Conservation (phyloP, 345 rosid species). For the Reutealis trisperma region DNA sequence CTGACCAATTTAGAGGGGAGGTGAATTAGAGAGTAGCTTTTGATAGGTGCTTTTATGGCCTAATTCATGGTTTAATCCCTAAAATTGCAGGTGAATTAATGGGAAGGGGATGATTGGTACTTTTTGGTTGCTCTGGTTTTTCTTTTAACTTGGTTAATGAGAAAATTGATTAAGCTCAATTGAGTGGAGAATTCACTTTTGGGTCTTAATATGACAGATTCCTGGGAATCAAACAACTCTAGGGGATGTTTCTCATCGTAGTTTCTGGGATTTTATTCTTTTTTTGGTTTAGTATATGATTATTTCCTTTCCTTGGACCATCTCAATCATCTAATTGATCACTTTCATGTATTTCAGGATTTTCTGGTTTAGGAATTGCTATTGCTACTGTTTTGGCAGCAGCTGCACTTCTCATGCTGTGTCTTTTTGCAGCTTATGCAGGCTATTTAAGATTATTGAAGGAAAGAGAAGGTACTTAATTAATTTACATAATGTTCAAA, state of each 20-base stretch:
- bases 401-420: constrained; percentile 38
- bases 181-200: neutral
- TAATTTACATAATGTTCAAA: too few species aligned
- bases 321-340: neutral
- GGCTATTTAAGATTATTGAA: constrained; percentile 26
- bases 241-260: neutral
- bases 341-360: constrained; percentile 17
- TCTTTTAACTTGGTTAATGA: neutral
- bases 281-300: neutral
- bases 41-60: neutral
- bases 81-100: too few species aligned
- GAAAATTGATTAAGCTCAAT: neutral
- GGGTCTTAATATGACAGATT: neutral
- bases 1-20: too few species aligned
- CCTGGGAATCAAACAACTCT: neutral
- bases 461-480: constrained; percentile 40
- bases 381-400: constrained; percentile 35
- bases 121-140: neutral
- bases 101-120: too few species aligned
- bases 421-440: constrained; percentile 34
- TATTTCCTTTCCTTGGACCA: neutral
- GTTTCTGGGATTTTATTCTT: neutral
- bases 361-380: constrained; percentile 24
- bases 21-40: too few species aligned
- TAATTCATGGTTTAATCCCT: too few species aligned